These are phyloP conservation scores for Arachis stenosperma DNA, from an alignment of 306 rosid species.

Conservation along the genomic window DNA sequence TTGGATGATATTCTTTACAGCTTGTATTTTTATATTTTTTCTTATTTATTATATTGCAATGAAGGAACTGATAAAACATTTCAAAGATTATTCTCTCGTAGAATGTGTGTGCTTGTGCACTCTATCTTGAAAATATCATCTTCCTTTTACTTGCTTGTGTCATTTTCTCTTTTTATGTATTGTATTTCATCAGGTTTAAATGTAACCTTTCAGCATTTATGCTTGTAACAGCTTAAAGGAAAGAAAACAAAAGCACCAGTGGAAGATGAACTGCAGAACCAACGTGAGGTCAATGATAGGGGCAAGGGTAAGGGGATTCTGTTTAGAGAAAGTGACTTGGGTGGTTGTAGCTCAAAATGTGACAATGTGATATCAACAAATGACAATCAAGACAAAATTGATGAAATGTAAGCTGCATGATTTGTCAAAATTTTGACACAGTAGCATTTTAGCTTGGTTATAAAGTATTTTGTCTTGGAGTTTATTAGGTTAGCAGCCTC, in stretches of 20 bases:
- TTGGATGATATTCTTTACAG: constrained; percentile 5
- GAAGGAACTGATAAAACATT: constrained; percentile 23
- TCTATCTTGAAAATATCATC: constrained; percentile 8
- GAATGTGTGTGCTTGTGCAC: constrained; percentile 1
- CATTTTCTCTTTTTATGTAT: constrained; percentile 11
- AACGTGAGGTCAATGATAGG: constrained; percentile 22
- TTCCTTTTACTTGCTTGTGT: not conserved
- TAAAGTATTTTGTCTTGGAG: constrained; percentile 22
- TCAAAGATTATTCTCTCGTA: constrained; percentile 3
- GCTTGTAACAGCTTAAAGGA: constrained; percentile 52
- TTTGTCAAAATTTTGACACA: constrained; percentile 19
- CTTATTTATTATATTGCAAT: constrained; percentile 9
- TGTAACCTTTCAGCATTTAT: constrained; percentile 22
- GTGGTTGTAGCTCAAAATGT: constrained; percentile 42
- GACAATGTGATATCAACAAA: constrained; percentile 33
- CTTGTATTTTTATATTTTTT: constrained; percentile 24
- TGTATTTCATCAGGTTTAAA: constrained; percentile 26
- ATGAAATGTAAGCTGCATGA: constrained; percentile 53
- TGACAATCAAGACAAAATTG: constrained; percentile 39
- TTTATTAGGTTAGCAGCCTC: constrained; percentile 53
- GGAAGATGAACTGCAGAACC: constrained; percentile 40
- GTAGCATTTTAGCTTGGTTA: constrained; percentile 25
- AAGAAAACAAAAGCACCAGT: constrained; percentile 43
- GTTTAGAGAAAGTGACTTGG: constrained; percentile 32
- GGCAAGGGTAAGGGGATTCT: constrained; percentile 51